These are phyloP conservation scores for Tolypocladium pustulatum DNA, from an alignment of 2,329 filamentous ascomycete species.

Conservation along the genomic window DNA sequence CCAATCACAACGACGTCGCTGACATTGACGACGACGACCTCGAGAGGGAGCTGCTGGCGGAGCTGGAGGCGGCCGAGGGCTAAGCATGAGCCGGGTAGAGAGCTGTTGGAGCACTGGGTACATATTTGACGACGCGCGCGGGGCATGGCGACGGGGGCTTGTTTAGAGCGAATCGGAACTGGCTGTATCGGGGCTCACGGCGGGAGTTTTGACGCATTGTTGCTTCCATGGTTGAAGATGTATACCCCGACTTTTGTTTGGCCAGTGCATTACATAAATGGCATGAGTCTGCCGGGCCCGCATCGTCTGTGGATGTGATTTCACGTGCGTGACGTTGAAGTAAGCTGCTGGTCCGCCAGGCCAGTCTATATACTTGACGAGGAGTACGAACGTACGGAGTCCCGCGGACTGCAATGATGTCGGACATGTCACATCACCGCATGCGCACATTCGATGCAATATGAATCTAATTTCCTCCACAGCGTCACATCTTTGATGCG, in stretches of 20 bases:
- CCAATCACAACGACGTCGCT: conserved; percentile 11
- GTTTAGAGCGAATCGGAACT: neutral
- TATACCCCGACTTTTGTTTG: neutral
- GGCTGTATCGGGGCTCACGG: neutral
- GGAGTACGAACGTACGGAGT: neutral
- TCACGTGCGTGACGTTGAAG: no score
- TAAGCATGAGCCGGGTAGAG: conserved; percentile 3
- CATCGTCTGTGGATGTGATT: neutral
- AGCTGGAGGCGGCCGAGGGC: conserved; percentile 34
- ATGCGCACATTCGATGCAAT: neutral
- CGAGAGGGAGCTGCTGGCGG: conserved; percentile 53
- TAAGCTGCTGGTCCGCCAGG: no score
- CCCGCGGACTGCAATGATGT: neutral
- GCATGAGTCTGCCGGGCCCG: neutral
- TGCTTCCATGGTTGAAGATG: neutral
- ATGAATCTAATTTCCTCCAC: neutral
- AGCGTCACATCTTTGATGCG: neutral
- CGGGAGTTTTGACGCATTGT: neutral
- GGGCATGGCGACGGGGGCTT: neutral
- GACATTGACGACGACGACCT: conserved; percentile 42
- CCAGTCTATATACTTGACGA: no score
- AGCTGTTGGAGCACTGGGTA: neutral
- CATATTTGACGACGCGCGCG: neutral
- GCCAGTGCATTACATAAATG: neutral
- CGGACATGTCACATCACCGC: neutral